A percentile compares a stretch with the other conserved stretches of the same genome.
Conservation (phyloP, 345 rosid species). For the Nephelium lappaceum region DNA sequence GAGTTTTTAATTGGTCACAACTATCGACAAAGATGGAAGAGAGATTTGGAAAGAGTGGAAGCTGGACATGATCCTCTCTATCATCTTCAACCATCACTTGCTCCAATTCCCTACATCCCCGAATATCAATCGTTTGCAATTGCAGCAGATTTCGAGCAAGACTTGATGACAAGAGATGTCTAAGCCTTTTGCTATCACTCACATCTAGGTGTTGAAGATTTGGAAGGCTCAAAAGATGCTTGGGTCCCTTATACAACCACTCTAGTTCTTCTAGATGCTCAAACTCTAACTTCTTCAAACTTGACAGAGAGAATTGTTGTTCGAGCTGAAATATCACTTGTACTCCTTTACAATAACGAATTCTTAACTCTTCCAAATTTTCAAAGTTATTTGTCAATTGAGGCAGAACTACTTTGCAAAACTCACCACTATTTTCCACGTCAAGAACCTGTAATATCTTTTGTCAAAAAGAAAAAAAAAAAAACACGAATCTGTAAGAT, state of each 20-base stretch:
- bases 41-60: background rate
- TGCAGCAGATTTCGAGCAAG: conserved; percentile 15
- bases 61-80: background rate
- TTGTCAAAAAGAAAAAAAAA: no score
- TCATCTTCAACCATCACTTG: conserved; percentile 9
- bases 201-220: background rate
- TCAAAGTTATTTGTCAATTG: background rate
- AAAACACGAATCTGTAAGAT: no score
- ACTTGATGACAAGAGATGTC: background rate
- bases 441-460: background rate
- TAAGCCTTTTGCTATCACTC: background rate
- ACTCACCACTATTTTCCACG: no score
- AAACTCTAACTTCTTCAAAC: background rate
- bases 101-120: background rate
- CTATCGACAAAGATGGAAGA: accelerated
- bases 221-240: background rate
- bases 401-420: no score
- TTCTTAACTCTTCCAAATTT: background rate
- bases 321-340: background rate
- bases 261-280: background rate
- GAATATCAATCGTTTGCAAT: accelerated
- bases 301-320: background rate
- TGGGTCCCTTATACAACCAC: conserved; percentile 5
- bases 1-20: background rate
- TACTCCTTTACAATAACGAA: background rate